phyloP scores from a whole-genome alignment of 352 stramenopile genomes.

The Peronospora belbahrii region DNA sequence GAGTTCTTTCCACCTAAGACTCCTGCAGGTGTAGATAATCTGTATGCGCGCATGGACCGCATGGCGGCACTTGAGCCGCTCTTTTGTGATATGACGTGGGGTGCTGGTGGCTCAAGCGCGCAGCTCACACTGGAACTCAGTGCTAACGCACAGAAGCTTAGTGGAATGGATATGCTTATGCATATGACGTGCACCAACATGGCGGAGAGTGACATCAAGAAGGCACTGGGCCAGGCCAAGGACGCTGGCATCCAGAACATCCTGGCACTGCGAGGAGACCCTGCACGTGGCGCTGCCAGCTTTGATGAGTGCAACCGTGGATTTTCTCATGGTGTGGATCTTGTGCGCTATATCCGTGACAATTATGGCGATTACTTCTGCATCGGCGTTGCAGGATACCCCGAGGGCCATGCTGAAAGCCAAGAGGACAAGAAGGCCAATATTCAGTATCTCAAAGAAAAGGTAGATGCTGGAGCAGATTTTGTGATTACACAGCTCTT shows the following conservation, averaged over 20 bases:
- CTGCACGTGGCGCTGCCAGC: slow-evolving; percentile 84
- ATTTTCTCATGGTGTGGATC: slow-evolving; percentile 92
- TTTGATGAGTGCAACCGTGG: slow-evolving; percentile 89
- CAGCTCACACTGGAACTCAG: slow-evolving; percentile 94
- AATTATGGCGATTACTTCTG: slow-evolving; percentile 94
- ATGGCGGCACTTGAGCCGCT: slow-evolving; percentile 93
- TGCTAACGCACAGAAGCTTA: slow-evolving; percentile 88
- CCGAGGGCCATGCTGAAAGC: slow-evolving; percentile 93
- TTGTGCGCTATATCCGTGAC: slow-evolving; percentile 95
- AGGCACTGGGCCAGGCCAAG: slow-evolving; percentile 88
- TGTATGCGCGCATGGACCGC: slow-evolving; percentile 94
- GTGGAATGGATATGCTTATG: slow-evolving; percentile 90
- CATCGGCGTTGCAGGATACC: slow-evolving; percentile 96
- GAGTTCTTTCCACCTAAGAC: slow-evolving; percentile 99
- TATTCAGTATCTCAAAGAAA: slow-evolving; percentile 97
- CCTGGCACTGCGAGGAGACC: slow-evolving; percentile 95
- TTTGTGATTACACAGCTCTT: slow-evolving; percentile 99
- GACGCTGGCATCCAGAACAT: slow-evolving; percentile 97
- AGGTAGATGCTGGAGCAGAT: slow-evolving; percentile 95
- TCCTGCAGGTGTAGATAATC: slow-evolving; percentile 92
- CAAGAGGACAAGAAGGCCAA: slow-evolving; percentile 84
- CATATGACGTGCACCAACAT: slow-evolving; percentile 99
- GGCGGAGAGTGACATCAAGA: slow-evolving; percentile 86
- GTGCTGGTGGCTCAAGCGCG: slow-evolving; percentile 93
- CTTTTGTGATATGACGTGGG: slow-evolving; percentile 99